phyloP scores from a whole-genome alignment of 1,284 basidiomycete species.

The Somion occarium region DNA sequence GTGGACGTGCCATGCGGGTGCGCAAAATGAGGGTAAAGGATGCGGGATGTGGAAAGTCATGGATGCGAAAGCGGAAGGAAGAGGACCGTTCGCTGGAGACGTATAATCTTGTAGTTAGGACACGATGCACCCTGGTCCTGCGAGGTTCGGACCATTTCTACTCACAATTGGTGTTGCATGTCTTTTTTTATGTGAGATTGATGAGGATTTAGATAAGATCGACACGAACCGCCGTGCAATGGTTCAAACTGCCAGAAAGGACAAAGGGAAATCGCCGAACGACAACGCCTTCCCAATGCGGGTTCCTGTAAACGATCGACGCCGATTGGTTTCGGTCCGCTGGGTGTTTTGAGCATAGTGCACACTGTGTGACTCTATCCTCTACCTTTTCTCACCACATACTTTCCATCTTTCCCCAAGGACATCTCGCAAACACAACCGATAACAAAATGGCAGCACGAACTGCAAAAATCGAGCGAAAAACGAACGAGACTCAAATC shows the following conservation, averaged over 20 bases:
- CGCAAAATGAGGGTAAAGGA: constrained; percentile 80
- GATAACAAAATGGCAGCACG: constrained; percentile 47
- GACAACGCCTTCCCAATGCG: not conserved
- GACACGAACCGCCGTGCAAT: too few species aligned
- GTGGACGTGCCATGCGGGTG: constrained; percentile 84
- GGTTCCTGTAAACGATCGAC: not conserved
- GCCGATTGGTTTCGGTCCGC: not conserved
- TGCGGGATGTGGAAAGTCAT: constrained; percentile 81
- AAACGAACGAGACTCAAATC: constrained; percentile 93
- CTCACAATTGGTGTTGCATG: too few species aligned
- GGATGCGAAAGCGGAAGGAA: constrained; percentile 70
- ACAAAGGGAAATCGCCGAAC: not conserved
- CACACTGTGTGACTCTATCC: constrained; percentile 4
- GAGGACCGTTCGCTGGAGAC: constrained; percentile 45
- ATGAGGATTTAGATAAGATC: too few species aligned
- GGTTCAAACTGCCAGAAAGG: too few species aligned
- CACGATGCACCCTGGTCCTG: too few species aligned
- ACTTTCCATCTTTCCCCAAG: not conserved
- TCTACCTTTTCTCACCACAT: constrained; percentile 1
- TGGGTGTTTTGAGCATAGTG: not conserved
- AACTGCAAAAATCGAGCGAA: constrained; percentile 75
- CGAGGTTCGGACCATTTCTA: too few species aligned
- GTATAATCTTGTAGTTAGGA: too few species aligned
- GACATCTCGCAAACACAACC: too few species aligned
- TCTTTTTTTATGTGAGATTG: too few species aligned